Percentiles rank a stretch among this genome's conserved stretches.
phyloP scores from a whole-genome alignment of 2,329 filamentous ascomycete genomes.

The Botrytis fabae region DNA sequence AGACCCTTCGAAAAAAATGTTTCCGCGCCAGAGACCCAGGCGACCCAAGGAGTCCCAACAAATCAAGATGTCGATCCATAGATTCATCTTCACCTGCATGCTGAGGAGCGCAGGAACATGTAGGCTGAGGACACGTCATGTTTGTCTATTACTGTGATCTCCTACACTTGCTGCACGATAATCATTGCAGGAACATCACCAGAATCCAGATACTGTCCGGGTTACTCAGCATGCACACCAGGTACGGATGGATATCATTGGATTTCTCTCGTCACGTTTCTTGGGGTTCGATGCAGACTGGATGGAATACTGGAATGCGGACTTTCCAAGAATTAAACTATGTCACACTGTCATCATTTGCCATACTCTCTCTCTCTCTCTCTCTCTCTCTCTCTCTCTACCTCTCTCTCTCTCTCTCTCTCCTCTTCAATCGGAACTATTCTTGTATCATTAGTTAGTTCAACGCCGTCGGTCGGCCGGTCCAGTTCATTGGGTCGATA shows the following conservation, averaged over 20 bases:
- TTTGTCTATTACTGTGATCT: neutral
- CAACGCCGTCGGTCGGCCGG: constrained; percentile 1
- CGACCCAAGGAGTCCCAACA: neutral
- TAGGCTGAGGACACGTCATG: constrained; percentile 11
- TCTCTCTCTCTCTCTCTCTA: too few species aligned
- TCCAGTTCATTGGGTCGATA: constrained; percentile 12
- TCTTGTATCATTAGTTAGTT: neutral
- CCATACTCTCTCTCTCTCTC: too few species aligned
- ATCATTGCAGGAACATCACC: constrained; percentile 14
- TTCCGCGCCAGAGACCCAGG: neutral
- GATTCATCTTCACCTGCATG: constrained; percentile 5
- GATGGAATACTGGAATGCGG: too few species aligned
- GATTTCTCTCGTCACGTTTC: neutral
- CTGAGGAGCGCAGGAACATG: constrained; percentile 9
- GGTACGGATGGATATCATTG: neutral
- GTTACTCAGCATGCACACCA: neutral
- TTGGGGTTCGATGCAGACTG: neutral
- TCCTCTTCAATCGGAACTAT: constrained; percentile 4
- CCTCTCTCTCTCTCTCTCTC: too few species aligned
- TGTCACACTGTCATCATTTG: neutral
- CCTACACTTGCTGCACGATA: constrained; percentile 9
- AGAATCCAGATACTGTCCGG: neutral
- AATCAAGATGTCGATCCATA: neutral
- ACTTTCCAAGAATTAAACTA: constrained; percentile 1
- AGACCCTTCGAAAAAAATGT: neutral